Evolutionary conservation across 2,329 filamentous ascomycete genomes (phyloP).

Genomic region (Fusarium sp.): DNA sequence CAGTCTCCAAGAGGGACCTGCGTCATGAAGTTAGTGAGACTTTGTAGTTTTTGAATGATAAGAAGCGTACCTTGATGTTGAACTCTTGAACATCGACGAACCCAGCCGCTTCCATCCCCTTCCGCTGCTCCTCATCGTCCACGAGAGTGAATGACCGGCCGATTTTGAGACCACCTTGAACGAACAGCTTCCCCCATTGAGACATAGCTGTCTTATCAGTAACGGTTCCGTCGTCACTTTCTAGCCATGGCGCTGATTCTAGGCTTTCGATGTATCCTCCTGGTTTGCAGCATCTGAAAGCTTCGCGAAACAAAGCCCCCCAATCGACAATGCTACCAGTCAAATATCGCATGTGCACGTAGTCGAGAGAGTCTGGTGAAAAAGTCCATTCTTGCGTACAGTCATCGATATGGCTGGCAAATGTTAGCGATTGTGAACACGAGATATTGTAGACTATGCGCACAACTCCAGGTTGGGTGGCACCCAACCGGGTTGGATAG

Average conservation of each 20-base stretch:
- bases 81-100: neutral
- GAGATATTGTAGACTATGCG: neutral
- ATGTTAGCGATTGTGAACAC: neutral
- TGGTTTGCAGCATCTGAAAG: neutral
- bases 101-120: neutral
- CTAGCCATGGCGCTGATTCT: constrained; percentile 2
- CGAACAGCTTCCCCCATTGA: neutral
- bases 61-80: neutral
- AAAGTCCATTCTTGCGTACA: constrained; percentile 20
- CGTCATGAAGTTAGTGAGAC: neutral
- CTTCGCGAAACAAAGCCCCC: neutral
- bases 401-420: neutral
- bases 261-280: constrained; percentile 7
- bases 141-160: neutral
- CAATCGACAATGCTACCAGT: constrained; percentile 8
- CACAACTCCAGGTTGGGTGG: constrained; percentile 14
- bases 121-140: neutral
- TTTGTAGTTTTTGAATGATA: neutral
- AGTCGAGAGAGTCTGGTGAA: neutral
- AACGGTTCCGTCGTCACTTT: neutral
- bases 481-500: constrained; percentile 12
- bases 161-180: neutral
- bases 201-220: neutral
- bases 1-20: neutral
- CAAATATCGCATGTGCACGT: constrained; percentile 11